A percentile compares a stretch with the other conserved stretches of the same genome.
These are phyloP conservation scores for Penicillium pancosmium DNA, from an alignment of 495 filamentous ascomycete species.

Conservation along the genomic window DNA sequence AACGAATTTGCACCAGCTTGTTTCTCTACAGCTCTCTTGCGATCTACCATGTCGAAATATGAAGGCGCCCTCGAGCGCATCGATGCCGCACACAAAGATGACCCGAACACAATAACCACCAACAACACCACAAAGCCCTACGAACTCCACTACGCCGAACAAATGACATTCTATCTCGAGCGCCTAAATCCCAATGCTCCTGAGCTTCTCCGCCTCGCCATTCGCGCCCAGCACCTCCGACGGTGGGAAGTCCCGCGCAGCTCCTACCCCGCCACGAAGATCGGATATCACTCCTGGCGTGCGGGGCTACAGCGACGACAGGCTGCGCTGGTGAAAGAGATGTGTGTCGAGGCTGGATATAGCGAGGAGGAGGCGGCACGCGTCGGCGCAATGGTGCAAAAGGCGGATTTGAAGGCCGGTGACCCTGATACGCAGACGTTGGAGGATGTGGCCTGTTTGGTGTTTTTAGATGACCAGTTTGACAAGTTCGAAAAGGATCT, in stretches of 20 bases:
- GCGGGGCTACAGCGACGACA: slow-evolving; percentile 69
- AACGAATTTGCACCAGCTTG: background rate
- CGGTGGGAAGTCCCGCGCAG: slow-evolving; percentile 79
- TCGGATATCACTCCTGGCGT: slow-evolving; percentile 78
- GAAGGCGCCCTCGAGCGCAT: slow-evolving; percentile 61
- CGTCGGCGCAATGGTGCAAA: slow-evolving; percentile 63
- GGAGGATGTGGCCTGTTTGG: slow-evolving; percentile 84
- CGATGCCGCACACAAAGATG: slow-evolving; percentile 71
- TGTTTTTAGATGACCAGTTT: slow-evolving; percentile 84
- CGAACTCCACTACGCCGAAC: slow-evolving; percentile 77
- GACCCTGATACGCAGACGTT: slow-evolving; percentile 71
- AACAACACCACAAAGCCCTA: slow-evolving; percentile 52
- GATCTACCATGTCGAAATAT: slow-evolving; percentile 32
- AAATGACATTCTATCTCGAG: slow-evolving; percentile 73
- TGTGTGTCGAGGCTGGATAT: slow-evolving; percentile 56
- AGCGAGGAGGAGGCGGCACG: slow-evolving; percentile 47
- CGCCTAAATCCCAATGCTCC: slow-evolving; percentile 57
- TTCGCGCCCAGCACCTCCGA: slow-evolving; percentile 79
- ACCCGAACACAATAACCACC: slow-evolving; percentile 55
- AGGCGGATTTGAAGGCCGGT: slow-evolving; percentile 60
- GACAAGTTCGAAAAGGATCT: slow-evolving; percentile 68
- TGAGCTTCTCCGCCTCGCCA: slow-evolving; percentile 67
- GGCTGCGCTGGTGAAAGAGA: slow-evolving; percentile 59
- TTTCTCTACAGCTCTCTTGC: too few relatives aligned
- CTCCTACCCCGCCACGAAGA: slow-evolving; percentile 67